A percentile compares a stretch with the other conserved stretches of the same genome.
These are phyloP conservation scores for Medicago arabica DNA, from an alignment of 306 rosid genomes.

Conservation along the genomic window DNA sequence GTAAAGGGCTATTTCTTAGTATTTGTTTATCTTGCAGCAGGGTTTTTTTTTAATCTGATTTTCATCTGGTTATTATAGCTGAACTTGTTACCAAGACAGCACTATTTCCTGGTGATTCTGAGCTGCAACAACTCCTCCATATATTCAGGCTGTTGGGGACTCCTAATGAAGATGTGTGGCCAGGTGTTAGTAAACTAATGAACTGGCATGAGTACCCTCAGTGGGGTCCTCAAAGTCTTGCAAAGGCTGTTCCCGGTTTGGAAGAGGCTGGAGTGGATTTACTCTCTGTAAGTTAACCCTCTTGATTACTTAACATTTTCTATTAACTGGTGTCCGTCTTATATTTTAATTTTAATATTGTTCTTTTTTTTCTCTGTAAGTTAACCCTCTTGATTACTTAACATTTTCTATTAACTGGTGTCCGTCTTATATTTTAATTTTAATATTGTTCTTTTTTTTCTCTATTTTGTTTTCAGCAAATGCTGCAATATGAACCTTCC, in stretches of 20 bases:
- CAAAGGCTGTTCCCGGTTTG: slow-evolving; percentile 74
- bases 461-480: slow-evolving; percentile 58
- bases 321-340: background rate
- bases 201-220: slow-evolving; percentile 98
- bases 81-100: slow-evolving; percentile 91
- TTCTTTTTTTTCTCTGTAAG: slow-evolving; percentile 42
- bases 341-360: background rate
- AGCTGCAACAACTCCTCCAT: slow-evolving; percentile 96
- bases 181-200: slow-evolving; percentile 87
- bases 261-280: slow-evolving; percentile 72
- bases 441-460: background rate
- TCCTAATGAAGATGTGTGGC: slow-evolving; percentile 93
- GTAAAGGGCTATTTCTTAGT: background rate
- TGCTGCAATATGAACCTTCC: slow-evolving; percentile 80
- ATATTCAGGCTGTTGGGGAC: slow-evolving; percentile 95
- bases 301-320: background rate
- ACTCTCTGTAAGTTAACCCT: slow-evolving; percentile 53
- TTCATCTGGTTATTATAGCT: slow-evolving; percentile 48
- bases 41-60: slow-evolving; percentile 4
- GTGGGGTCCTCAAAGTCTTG: slow-evolving; percentile 75
- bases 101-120: slow-evolving; percentile 93
- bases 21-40: background rate
- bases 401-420: background rate
- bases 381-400: background rate
- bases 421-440: background rate